Base-by-base conservation (phyloP, 2,329 filamentous ascomycete species). In the Arthrobotrys entomopaga region DNA sequence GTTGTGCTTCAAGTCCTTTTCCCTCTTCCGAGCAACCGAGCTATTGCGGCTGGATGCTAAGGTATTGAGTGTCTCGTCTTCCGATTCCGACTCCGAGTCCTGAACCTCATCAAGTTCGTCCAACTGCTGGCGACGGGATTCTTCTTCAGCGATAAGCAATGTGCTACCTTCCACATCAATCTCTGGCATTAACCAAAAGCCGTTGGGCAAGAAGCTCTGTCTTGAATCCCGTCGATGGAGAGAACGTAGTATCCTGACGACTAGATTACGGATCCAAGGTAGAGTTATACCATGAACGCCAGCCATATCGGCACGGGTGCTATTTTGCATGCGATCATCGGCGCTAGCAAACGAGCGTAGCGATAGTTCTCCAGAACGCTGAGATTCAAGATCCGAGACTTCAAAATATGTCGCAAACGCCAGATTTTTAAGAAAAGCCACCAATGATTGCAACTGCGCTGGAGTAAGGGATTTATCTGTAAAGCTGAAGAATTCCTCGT, bases 101-200 rank as follows among this genome's bases (percentile, higher is more conserved):
- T 87, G 86, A 1, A 87, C 87, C 2, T 87, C 88, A 15, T 88
- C 85, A 63, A 89, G 87, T 42, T 85, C 85, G 66, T 89, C 84
- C 11, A 93, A 86, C 65, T 88, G 86, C 79, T 92, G 90, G 40
- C 91, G 86, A 56, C 84, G 87, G 80, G 96, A 89, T 80, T 97
- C 93, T 81, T 99, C 95, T 52, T 88, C 85, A 1, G 97, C 93
- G 0, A 98, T 93, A 1, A 91, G 90, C 7, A 88, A 86, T 52
- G 97, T 90, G 79, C 98, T 98, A 0, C 90, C 88, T 75, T 90
- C 89, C 89, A 97, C 95, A 79, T 97, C 91, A 67, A 98, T 74
- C 88, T 90, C 85, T 1, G 91, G 95, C 93, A 98, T 98, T 40
- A 98, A 84, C 95, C 95, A 99, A 80, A 97, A 93, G 56, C 88